phyloP scores from a whole-genome alignment of 2,329 filamentous ascomycete species.

The Aspergillus sp. region DNA sequence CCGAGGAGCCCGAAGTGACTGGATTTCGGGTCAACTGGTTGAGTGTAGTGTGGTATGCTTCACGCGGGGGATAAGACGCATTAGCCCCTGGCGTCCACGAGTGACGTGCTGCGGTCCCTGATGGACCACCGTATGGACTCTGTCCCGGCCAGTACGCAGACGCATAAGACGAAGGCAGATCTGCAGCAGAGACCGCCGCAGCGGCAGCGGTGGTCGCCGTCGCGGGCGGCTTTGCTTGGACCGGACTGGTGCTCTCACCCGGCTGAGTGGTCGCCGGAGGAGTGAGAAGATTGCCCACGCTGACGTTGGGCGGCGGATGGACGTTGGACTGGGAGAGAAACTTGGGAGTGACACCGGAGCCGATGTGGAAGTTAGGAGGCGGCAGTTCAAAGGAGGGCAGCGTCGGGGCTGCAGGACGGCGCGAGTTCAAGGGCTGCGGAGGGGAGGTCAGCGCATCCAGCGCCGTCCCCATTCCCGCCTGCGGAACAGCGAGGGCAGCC shows the following conservation, averaged over 20 bases:
- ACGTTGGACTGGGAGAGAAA: conserved; percentile 39
- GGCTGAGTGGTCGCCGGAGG: conserved; percentile 56
- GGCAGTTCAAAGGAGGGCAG: conserved; percentile 67
- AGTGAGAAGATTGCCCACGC: conserved; percentile 59
- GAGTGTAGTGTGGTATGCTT: conserved; percentile 55
- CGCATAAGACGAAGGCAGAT: conserved; percentile 45
- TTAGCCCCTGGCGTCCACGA: conserved; percentile 39
- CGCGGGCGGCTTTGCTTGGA: conserved; percentile 31
- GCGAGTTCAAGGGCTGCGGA: conserved; percentile 61
- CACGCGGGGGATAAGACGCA: conserved; percentile 41
- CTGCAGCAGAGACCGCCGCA: conserved; percentile 22
- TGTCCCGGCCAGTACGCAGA: conserved; percentile 57
- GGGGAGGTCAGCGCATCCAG: conserved; percentile 57
- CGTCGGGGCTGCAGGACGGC: conserved; percentile 64
- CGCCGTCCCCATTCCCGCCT: conserved; percentile 59
- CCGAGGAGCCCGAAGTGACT: conserved; percentile 55
- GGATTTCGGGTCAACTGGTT: conserved; percentile 49
- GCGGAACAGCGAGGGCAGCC: conserved; percentile 58
- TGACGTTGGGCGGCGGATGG: conserved; percentile 46
- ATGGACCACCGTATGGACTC: conserved; percentile 48
- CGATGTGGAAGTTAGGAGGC: conserved; percentile 49
- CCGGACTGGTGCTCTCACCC: conserved; percentile 40
- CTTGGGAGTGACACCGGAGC: conserved; percentile 43
- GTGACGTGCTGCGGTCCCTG: conserved; percentile 41
- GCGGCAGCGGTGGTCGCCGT: conserved; percentile 41